These are phyloP conservation scores for Aristolochia contorta DNA, from an alignment of 164 flowering plant genomes.

Conservation along the genomic window DNA sequence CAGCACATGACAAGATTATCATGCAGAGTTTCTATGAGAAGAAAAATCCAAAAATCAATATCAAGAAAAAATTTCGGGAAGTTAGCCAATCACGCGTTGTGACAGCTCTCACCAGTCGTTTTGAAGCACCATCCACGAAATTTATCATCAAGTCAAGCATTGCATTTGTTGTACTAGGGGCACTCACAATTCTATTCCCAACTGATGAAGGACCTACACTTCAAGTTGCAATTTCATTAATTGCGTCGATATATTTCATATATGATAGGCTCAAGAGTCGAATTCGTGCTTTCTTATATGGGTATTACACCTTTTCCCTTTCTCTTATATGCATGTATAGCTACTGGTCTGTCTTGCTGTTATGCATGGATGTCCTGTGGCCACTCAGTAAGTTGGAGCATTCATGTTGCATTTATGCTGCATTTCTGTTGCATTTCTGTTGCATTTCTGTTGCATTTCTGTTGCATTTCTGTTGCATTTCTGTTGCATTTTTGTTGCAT, in stretches of 20 bases:
- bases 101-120: constrained; percentile 59
- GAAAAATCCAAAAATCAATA: constrained; percentile 71
- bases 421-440: too few relatives aligned
- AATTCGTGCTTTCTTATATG: constrained; percentile 67
- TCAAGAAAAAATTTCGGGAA: constrained; percentile 78
- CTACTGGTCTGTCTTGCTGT: not conserved
- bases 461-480: too few relatives aligned
- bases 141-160: constrained; percentile 59
- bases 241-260: constrained; percentile 70
- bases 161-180: constrained; percentile 65
- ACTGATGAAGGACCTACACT: constrained; percentile 97
- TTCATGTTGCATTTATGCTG: too few relatives aligned
- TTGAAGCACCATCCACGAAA: constrained; percentile 59
- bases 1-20: constrained; percentile 93
- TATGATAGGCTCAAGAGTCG: constrained; percentile 65
- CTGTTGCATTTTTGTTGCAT: too few relatives aligned
- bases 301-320: constrained; percentile 30
- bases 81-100: constrained; percentile 54
- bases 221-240: constrained; percentile 80
- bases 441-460: too few relatives aligned
- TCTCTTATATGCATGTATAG: not conserved
- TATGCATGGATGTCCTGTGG: not conserved
- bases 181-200: constrained; percentile 75
- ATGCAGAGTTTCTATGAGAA: constrained; percentile 90
- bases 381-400: not conserved